These are phyloP conservation scores for Ambrosia artemisiifolia DNA, from an alignment of 129 eudicot species.

Conservation along the genomic window DNA sequence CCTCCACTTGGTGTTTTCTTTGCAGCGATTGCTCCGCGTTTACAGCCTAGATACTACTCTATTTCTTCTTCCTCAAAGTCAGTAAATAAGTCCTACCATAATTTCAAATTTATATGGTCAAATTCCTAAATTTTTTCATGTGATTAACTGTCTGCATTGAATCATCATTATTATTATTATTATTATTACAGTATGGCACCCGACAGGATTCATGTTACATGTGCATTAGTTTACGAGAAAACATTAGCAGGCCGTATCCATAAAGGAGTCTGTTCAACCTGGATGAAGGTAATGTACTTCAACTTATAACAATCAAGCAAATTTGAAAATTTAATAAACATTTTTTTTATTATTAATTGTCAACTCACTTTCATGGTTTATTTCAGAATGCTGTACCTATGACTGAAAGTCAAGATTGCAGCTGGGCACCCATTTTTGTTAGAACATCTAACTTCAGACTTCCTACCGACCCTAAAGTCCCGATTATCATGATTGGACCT, in stretches of 20 bases:
- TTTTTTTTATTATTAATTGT: background rate
- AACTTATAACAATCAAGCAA: background rate
- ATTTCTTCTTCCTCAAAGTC: background rate
- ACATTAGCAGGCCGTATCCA: background rate
- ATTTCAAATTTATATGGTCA: background rate
- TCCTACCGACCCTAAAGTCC: slow-evolving; percentile 73
- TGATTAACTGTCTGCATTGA: background rate
- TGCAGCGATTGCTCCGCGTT: slow-evolving; percentile 48
- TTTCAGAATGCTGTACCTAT: slow-evolving; percentile 74
- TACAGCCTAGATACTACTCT: background rate
- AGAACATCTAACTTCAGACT: slow-evolving; percentile 91
- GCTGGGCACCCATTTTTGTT: slow-evolving; percentile 85
- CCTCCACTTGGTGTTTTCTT: slow-evolving; percentile 97
- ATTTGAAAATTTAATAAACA: background rate
- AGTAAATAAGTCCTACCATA: background rate
- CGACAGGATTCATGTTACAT: background rate
- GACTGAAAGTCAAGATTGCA: slow-evolving; percentile 65
- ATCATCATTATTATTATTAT: slow-evolving; percentile 12
- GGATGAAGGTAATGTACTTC: slow-evolving; percentile 92
- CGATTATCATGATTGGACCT: slow-evolving; percentile 95
- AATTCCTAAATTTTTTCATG: background rate
- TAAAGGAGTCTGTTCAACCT: slow-evolving; percentile 56
- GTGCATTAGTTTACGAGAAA: background rate
- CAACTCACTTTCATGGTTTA: slow-evolving; percentile 8
- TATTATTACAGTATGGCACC: background rate